Evolutionary conservation across 73 alveolate species (phyloP).

Genomic region (Tetrahymena elliotti): DNA sequence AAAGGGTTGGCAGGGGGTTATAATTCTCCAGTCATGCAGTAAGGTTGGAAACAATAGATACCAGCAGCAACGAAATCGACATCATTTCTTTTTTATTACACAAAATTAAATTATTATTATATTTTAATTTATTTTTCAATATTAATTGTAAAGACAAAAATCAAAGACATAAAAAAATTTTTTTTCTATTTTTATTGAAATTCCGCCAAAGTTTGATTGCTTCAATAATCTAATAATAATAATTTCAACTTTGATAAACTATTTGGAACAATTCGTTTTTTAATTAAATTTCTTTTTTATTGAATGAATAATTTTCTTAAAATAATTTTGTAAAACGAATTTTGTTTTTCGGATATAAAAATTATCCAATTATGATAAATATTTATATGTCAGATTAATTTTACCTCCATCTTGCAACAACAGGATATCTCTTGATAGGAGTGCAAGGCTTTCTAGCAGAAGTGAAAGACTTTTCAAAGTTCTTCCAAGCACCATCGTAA

Average conservation of each 20-base stretch:
- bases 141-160: background rate
- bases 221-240: too few relatives aligned
- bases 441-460: slow-evolving; percentile 89
- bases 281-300: too few relatives aligned
- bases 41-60: slow-evolving; percentile 95
- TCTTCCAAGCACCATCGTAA: slow-evolving; percentile 97
- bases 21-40: slow-evolving; percentile 97
- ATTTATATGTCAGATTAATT: too few relatives aligned
- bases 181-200: too few relatives aligned
- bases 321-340: too few relatives aligned
- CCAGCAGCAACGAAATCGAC: slow-evolving; percentile 99
- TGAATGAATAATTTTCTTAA: too few relatives aligned
- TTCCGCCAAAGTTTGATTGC: background rate
- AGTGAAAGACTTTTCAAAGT: slow-evolving; percentile 78
- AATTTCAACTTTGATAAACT: background rate
- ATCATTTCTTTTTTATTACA: slow-evolving; percentile 74
- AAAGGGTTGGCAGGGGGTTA: slow-evolving; percentile 99
- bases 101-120: background rate
- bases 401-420: slow-evolving; percentile 95
- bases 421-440: slow-evolving; percentile 91
- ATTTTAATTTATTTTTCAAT: background rate
- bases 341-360: too few relatives aligned
- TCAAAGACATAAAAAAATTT: background rate
- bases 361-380: too few relatives aligned
- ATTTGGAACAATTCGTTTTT: background rate